A percentile compares a stretch with the other conserved stretches of the same genome.
Conservation (phyloP, 371 early-diverging fungal genomes). For the Nematocida sp. region DNA sequence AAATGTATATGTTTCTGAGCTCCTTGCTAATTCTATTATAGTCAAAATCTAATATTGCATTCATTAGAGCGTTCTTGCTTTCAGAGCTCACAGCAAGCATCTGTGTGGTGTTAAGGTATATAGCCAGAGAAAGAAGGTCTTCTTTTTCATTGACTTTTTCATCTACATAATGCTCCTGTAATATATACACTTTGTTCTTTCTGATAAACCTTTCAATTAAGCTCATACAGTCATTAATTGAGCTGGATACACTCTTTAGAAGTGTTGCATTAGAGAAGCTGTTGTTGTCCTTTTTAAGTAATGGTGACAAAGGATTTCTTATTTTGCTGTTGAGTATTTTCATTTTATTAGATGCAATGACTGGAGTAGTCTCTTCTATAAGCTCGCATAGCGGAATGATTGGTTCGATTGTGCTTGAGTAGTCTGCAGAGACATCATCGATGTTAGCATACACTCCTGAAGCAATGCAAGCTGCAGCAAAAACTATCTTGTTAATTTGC, state of each 20-base stretch:
- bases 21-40: background rate
- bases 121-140: background rate
- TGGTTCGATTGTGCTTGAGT: no score
- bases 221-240: background rate
- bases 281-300: no score
- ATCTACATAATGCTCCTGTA: background rate
- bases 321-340: no score
- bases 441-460: background rate
- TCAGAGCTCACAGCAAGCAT: background rate
- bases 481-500: background rate
- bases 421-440: no score
- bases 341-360: no score
- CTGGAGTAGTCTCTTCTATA: no score
- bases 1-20: constrained; percentile 5
- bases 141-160: background rate
- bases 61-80: background rate
- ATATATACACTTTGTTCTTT: background rate
- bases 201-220: background rate
- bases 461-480: background rate
- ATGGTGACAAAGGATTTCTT: no score
- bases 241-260: background rate
- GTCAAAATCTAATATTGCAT: constrained; percentile 9
- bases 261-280: no score
- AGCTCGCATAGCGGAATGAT: no score
- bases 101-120: background rate